Evolutionary conservation across 768 basidiomycete species (phyloP).

Genomic region (Boletus rubropictus): DNA sequence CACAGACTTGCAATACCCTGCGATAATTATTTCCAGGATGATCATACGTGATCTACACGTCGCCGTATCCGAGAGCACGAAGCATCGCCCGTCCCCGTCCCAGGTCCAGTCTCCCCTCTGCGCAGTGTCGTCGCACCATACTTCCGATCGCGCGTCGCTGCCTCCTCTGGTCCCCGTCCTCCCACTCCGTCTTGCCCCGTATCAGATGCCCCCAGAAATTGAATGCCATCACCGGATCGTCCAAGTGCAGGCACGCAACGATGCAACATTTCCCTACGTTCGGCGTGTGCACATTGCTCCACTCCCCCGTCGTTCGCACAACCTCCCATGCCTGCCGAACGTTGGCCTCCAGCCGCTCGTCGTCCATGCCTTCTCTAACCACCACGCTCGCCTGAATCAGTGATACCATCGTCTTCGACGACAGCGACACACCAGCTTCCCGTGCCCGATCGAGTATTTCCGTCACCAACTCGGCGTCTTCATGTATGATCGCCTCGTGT

Average conservation of each 20-base stretch:
- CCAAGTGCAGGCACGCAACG: constrained; percentile 41
- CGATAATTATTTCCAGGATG: background rate
- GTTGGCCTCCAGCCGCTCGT: constrained; percentile 27
- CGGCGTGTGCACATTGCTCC: constrained; percentile 37
- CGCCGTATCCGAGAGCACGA: constrained; percentile 12
- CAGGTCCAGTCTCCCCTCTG: constrained; percentile 23
- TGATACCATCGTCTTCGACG: constrained; percentile 44
- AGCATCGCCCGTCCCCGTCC: constrained; percentile 19
- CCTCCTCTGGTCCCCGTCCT: constrained; percentile 39
- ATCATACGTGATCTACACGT: constrained; percentile 8
- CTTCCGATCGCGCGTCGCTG: constrained; percentile 40
- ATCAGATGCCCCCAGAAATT: constrained; percentile 54
- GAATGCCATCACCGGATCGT: constrained; percentile 50
- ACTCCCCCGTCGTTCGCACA: constrained; percentile 34
- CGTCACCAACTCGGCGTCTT: constrained; percentile 40
- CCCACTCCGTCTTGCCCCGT: constrained; percentile 41
- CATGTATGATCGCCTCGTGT: constrained; percentile 47
- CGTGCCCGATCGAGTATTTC: constrained; percentile 39
- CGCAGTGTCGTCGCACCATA: constrained; percentile 28
- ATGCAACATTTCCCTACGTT: constrained; percentile 50
- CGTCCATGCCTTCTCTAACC: constrained; percentile 21
- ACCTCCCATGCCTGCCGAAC: constrained; percentile 40
- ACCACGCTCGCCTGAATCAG: constrained; percentile 42
- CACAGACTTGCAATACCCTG: no score
- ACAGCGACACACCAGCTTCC: constrained; percentile 35